Conservation (phyloP, 2,329 filamentous ascomycete genomes). For the Alternaria dauci region DNA sequence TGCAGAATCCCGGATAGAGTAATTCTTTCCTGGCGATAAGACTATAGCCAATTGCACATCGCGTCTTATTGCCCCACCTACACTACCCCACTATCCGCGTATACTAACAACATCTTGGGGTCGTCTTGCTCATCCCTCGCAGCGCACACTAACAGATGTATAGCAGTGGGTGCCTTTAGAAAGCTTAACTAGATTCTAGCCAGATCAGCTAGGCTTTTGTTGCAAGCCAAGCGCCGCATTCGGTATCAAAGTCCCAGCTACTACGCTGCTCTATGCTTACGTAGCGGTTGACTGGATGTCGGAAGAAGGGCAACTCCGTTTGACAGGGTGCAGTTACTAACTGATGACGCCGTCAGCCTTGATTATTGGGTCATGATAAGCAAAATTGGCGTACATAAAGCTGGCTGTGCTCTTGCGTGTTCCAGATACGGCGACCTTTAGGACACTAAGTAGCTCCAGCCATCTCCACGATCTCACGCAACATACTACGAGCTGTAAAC, state of each 20-base stretch:
- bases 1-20: conserved; percentile 4
- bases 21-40: conserved; percentile 14
- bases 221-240: neutral
- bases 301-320: neutral
- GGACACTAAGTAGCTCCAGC: neutral
- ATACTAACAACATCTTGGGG: neutral
- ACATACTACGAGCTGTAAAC: neutral
- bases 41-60: neutral
- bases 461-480: neutral
- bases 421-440: neutral
- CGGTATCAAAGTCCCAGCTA: neutral
- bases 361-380: neutral
- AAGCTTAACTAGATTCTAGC: neutral
- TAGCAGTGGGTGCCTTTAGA: neutral
- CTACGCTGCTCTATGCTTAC: neutral
- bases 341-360: neutral
- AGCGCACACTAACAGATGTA: neutral
- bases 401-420: neutral
- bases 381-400: neutral
- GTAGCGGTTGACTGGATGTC: neutral
- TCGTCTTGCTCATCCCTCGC: neutral
- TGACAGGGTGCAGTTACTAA: neutral
- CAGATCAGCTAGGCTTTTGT: neutral
- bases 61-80: neutral
- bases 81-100: neutral